Conservation (phyloP, 805 yeast genomes). For the Sugiyamaella smithiae region DNA sequence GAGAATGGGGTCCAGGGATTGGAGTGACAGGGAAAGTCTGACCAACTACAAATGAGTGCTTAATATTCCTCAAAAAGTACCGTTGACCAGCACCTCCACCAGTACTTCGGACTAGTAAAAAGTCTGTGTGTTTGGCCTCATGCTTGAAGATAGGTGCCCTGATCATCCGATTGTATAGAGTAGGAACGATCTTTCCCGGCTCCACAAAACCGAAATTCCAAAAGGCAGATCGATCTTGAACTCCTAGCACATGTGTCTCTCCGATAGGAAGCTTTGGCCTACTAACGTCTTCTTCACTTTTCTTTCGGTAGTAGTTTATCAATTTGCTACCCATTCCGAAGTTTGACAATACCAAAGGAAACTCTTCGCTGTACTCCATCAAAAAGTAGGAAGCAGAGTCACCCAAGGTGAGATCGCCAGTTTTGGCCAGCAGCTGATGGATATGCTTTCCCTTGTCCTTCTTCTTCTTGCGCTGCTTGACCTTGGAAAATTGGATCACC, state of each 20-base stretch:
- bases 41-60: conserved; percentile 81
- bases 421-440: conserved; percentile 64
- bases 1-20: conserved; percentile 95
- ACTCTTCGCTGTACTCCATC: conserved; percentile 88
- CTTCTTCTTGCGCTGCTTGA: conserved; percentile 79
- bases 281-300: conserved; percentile 70
- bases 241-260: conserved; percentile 94
- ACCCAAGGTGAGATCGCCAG: conserved; percentile 76
- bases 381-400: conserved; percentile 76
- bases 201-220: conserved; percentile 98
- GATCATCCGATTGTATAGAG: conserved; percentile 84
- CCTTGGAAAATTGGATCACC: conserved; percentile 66
- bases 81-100: conserved; percentile 71
- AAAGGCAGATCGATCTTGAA: conserved; percentile 93
- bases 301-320: conserved; percentile 88
- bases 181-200: conserved; percentile 90
- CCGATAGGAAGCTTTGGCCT: conserved; percentile 89
- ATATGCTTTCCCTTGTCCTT: conserved; percentile 82
- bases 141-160: conserved; percentile 94
- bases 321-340: conserved; percentile 96
- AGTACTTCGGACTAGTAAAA: conserved; percentile 65
- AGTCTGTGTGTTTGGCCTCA: conserved; percentile 74
- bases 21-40: conserved; percentile 91
- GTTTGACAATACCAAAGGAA: conserved; percentile 75
- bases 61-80: conserved; percentile 65